Percentiles rank a stretch among this genome's conserved stretches.
Conservation (phyloP, 2,329 filamentous ascomycete species). For the Epichloe elymi region DNA sequence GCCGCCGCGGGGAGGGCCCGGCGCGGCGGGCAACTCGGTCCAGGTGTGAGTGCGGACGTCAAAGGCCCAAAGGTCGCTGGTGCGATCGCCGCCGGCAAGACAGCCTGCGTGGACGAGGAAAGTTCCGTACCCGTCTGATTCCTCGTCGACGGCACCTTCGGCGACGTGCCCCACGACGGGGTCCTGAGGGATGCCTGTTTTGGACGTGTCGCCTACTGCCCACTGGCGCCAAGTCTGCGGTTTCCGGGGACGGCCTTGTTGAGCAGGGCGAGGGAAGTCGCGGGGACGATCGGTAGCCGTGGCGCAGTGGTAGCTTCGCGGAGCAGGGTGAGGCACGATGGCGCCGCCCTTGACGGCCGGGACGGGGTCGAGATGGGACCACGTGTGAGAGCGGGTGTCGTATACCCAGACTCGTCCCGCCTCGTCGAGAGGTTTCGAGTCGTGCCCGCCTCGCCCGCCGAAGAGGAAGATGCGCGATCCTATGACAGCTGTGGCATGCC, state of each 20-base stretch:
- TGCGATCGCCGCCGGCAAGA: conserved; percentile 46
- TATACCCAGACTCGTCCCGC: conserved; percentile 64
- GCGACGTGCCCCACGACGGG: conserved; percentile 45
- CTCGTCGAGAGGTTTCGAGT: conserved; percentile 62
- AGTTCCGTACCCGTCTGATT: conserved; percentile 49
- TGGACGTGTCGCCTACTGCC: conserved; percentile 40
- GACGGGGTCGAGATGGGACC: conserved; percentile 51
- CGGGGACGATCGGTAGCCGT: conserved; percentile 44
- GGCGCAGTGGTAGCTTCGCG: conserved; percentile 60
- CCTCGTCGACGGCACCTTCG: conserved; percentile 44
- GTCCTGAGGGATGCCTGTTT: conserved; percentile 44
- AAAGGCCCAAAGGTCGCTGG: conserved; percentile 66
- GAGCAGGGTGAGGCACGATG: conserved; percentile 36
- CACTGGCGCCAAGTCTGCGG: conserved; percentile 40
- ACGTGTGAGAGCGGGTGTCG: conserved; percentile 48
- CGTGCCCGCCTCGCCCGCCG: conserved; percentile 59
- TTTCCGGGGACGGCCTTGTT: conserved; percentile 11
- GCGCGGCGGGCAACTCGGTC: conserved; percentile 54
- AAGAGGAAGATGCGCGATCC: conserved; percentile 65
- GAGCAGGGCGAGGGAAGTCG: conserved; percentile 27
- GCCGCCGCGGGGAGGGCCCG: conserved; percentile 52
- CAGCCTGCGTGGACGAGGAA: conserved; percentile 70
- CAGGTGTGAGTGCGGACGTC: conserved; percentile 50
- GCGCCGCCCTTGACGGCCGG: conserved; percentile 28
- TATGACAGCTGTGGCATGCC: conserved; percentile 57